Conservation (phyloP, 164 flowering plant species). For the Berberis vulgaris region DNA sequence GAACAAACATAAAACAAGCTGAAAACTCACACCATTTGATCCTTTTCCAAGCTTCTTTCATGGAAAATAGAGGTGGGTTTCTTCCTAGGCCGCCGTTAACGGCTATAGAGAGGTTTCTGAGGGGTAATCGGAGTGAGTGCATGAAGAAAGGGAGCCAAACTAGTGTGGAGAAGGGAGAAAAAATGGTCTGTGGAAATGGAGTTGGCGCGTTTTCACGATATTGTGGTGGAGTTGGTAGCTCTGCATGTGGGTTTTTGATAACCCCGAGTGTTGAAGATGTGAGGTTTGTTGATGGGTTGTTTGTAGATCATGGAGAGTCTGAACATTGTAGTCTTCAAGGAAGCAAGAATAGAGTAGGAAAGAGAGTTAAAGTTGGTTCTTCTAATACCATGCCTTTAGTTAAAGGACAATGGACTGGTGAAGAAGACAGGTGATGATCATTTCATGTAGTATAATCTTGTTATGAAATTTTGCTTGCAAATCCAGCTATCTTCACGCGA, state of each 20-base stretch:
- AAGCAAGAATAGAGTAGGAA: slow-evolving; percentile 5
- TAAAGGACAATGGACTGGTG: slow-evolving; percentile 77
- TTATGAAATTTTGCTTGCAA: neutral
- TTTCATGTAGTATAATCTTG: neutral
- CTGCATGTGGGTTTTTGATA: slow-evolving; percentile 15
- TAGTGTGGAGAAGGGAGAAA: slow-evolving; percentile 8
- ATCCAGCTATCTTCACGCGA: neutral
- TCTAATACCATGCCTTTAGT: slow-evolving; percentile 23
- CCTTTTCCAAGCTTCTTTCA: slow-evolving; percentile 15
- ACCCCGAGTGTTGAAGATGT: slow-evolving; percentile 8
- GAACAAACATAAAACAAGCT: slow-evolving; percentile 3
- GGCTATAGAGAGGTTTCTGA: slow-evolving; percentile 45
- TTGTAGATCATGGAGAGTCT: slow-evolving; percentile 10
- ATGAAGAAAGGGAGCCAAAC: slow-evolving; percentile 6
- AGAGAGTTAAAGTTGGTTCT: slow-evolving; percentile 21
- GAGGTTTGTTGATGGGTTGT: slow-evolving; percentile 19
- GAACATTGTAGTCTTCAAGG: neutral
- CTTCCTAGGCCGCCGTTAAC: slow-evolving; percentile 29
- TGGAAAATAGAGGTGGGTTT: slow-evolving; percentile 32
- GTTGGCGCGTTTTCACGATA: slow-evolving; percentile 9
- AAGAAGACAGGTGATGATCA: slow-evolving; percentile 59
- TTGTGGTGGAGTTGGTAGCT: slow-evolving; percentile 11
- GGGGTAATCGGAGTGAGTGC: slow-evolving; percentile 16
- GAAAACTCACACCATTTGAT: neutral
- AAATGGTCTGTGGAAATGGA: slow-evolving; percentile 4